Evolutionary conservation across 202 grass and related monocot genomes (phyloP), one percentile per base, ranked within the genome.

Genomic region (Schoenoplectus tabernaemontani): DNA sequence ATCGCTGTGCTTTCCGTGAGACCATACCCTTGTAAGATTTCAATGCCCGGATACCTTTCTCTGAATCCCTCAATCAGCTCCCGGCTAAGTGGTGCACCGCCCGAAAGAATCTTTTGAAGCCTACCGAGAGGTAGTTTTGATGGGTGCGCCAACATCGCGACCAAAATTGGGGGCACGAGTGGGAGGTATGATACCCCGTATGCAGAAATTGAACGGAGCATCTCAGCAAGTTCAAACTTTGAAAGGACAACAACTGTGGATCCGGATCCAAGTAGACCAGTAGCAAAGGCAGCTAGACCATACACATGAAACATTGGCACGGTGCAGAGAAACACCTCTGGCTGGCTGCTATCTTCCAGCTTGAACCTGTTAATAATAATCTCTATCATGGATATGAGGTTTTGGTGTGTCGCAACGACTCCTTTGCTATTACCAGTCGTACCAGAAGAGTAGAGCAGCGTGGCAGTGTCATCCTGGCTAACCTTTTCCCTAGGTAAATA

Each of bases 241-340:
- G 91, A 90, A 34, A 97, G 87, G 11, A 97, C 86, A 26, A 97
- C 91, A 44, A 97, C 66, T 54, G 91, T 97, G 79, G 89, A 92
- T 76, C 95, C 95, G 53, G 89, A 90, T 15, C 91, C 95, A 72
- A 97, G 86, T 70, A 97, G 82, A 4, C 91, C 95, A 17, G 89
- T 97, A 20, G 95, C 95, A 83, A 94, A 97, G 26, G 91, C 89
- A 66, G 91, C 89, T 60, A 97, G 89, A 42, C 95, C 95, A 80
- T 94, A 97, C 44, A 97, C 89, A 77, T 97, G 95, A 87, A 97
- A 97, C 91, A 93, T 97, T 47, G 94, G 91, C 32, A 97, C 94
- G 0, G 91, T 97, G 86, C 94, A 97, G 84, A 97, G 91, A 88
- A 97, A 97, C 0, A 86, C 80, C 82, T 93, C 84, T 0, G 82